Evolutionary conservation across 139 green algal genomes (phyloP).

Genomic region (Diplosphaera chodatii): DNA sequence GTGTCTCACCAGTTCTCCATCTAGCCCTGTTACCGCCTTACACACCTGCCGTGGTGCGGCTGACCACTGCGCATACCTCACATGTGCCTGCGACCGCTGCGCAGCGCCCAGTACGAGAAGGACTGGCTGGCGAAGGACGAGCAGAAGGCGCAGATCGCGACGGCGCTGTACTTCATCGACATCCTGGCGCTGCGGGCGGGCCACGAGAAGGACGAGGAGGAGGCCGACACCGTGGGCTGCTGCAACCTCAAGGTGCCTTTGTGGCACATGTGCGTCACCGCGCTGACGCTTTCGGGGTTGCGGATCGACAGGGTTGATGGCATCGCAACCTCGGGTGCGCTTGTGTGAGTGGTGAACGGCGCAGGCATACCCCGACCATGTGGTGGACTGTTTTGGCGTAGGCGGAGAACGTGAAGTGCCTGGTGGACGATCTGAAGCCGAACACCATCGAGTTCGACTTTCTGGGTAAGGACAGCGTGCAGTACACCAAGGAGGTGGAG

Average conservation of each 20-base stretch:
- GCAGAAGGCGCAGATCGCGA: slow-evolving; percentile 80
- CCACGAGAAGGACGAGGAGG: slow-evolving; percentile 97
- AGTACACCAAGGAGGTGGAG: slow-evolving; percentile 91
- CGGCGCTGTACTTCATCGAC: slow-evolving; percentile 97
- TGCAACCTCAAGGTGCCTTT: slow-evolving; percentile 84
- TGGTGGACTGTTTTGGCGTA: slow-evolving; percentile 29
- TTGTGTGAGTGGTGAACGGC: no score
- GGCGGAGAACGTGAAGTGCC: slow-evolving; percentile 77
- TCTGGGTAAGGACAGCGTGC: slow-evolving; percentile 98
- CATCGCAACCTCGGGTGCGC: no score
- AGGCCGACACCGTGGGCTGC: slow-evolving; percentile 98
- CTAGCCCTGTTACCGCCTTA: no score
- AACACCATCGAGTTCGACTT: slow-evolving; percentile 95
- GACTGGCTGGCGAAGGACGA: slow-evolving; percentile 53
- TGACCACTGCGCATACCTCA: no score
- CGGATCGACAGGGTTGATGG: no score
- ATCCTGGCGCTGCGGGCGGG: slow-evolving; percentile 95
- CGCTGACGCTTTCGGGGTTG: no score
- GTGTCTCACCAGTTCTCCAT: no score
- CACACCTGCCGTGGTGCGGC: no score
- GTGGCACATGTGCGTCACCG: not conserved
- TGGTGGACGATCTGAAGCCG: slow-evolving; percentile 18
- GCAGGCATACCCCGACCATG: no score
- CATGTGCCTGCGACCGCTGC: no score
- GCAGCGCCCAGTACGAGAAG: slow-evolving; percentile 8